Percentiles rank a stretch among this genome's conserved stretches.
Evolutionary conservation across 768 basidiomycete species (phyloP).

Genomic region (Mycena leptocephala): DNA sequence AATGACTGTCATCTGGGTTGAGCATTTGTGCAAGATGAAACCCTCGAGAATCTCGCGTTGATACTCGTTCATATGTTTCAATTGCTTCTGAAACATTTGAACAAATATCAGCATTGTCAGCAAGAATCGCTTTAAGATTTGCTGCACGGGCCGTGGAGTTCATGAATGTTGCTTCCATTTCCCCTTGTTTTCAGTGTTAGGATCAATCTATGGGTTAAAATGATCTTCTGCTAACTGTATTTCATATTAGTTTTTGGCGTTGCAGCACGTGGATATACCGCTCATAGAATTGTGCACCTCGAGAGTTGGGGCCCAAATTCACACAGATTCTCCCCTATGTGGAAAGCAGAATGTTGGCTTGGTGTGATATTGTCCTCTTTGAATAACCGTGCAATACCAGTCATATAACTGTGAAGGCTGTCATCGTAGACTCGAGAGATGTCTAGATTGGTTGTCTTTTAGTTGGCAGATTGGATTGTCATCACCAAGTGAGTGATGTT

Average conservation of each 20-base stretch:
- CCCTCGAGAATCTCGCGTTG: neutral
- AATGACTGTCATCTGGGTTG: neutral
- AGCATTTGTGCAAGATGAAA: constrained; percentile 10
- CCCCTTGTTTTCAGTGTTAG: constrained; percentile 20
- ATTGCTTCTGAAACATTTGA: neutral
- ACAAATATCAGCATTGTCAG: constrained; percentile 4
- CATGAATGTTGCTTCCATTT: constrained; percentile 33
- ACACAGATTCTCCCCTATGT: constrained; percentile 43
- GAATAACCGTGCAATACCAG: constrained; percentile 39
- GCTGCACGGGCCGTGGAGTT: constrained; percentile 16
- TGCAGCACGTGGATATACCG: constrained; percentile 39
- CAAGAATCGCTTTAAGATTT: constrained; percentile 24
- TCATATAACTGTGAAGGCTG: constrained; percentile 40
- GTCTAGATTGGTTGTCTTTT: constrained; percentile 29
- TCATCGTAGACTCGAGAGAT: constrained; percentile 30
- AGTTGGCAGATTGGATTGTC: constrained; percentile 39
- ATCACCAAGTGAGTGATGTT: constrained; percentile 52
- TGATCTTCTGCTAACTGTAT: constrained; percentile 23
- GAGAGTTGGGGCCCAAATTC: constrained; percentile 47
- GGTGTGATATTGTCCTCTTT: constrained; percentile 44
- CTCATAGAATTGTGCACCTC: constrained; percentile 32
- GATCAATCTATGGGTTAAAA: neutral
- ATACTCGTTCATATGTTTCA: neutral
- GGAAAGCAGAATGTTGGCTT: constrained; percentile 50
- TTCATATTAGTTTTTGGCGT: constrained; percentile 38